Evolutionary conservation across 2,329 filamentous ascomycete species (phyloP), one percentile per base, ranked within the genome.

Genomic region (Eutypella sp.): DNA sequence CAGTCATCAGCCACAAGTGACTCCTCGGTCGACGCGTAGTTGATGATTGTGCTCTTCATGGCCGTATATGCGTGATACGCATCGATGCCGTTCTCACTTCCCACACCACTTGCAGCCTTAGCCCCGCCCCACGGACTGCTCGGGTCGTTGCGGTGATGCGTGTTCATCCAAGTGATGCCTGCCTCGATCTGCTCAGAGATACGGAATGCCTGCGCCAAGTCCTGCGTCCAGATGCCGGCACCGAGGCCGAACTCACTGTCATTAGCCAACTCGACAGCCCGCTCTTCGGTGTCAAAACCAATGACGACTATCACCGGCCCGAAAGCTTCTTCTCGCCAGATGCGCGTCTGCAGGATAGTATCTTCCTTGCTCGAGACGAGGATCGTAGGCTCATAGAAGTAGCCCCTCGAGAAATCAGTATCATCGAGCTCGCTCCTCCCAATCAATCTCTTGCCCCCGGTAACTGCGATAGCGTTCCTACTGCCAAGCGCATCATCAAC

Each of bases 351-450:
- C 29, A 80, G 74, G 79, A 90, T 74, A 57, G 79, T 79, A 51
- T 78, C 74, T 67, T 72, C 50, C 72, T 76, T 15, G 67, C 62
- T 68, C 58, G 74, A 67, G 0, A 62, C 59, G 22, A 96, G 75
- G 2, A 96, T 78, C 0, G 90, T 95, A 0, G 88, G 88, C 42
- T 86, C 76, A 67, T 83, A 95, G 70, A 89, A 96, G 65, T 90
- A 89, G 2, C 79, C 73, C 65, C 72, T 73, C 0, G 67, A 65
- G 23, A 82, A 73, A 41, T 80, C 72, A 1, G 65, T 71, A 1
- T 65, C 70, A 49, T 82, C 77, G 0, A 82, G 63, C 0, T 56
- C 19, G 16, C 79, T 81, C 2, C 27, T 54, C 1, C 74, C 72
- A 3, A 49, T 61, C 61, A 82, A 70, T 20, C 75, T 67, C 25